These are phyloP conservation scores for Penicillium decumbens DNA, from an alignment of 2,329 filamentous ascomycete genomes.

Conservation along the genomic window DNA sequence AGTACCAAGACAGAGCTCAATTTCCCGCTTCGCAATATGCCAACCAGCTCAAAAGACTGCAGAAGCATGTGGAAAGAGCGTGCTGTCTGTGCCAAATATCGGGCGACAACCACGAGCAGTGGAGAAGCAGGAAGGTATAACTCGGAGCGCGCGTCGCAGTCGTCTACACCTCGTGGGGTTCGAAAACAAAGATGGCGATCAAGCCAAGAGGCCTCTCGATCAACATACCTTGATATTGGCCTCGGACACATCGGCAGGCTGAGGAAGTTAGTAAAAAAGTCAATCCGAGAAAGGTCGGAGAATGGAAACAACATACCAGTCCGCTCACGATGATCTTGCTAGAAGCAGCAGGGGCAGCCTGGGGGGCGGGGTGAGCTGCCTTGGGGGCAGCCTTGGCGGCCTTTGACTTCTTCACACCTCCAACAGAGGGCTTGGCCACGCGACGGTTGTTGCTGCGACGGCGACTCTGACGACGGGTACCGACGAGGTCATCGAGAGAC, in stretches of 20 bases:
- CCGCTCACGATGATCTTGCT: conserved; percentile 99
- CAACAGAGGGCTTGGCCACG: conserved; percentile 59
- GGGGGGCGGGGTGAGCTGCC: conserved; percentile 60
- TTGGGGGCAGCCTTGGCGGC: conserved; percentile 41
- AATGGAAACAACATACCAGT: conserved; percentile 64
- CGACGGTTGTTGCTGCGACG: conserved; percentile 47
- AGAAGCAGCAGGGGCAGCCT: conserved; percentile 56
- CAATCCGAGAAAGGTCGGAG: conserved; percentile 3
- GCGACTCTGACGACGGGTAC: conserved; percentile 54
- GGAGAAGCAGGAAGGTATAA: conserved; percentile 21
- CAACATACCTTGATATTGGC: conserved; percentile 99
- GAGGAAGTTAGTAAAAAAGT: conserved; percentile 45
- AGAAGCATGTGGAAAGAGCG: conserved; percentile 32
- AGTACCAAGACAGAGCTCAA: conserved; percentile 56
- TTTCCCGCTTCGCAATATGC: conserved; percentile 42
- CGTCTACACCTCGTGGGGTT: conserved; percentile 39
- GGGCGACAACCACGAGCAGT: conserved; percentile 22
- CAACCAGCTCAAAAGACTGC: conserved; percentile 16
- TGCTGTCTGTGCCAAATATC: conserved; percentile 31
- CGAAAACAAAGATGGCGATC: conserved; percentile 57
- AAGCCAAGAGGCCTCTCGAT: conserved; percentile 72
- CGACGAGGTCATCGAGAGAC: conserved; percentile 96
- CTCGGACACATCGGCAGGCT: conserved; percentile 97
- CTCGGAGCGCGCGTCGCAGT: conserved; percentile 31
- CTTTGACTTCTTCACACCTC: conserved; percentile 77